These are phyloP conservation scores for Fusarium nygamai DNA, from an alignment of 2,329 filamentous ascomycete genomes.

Conservation along the genomic window DNA sequence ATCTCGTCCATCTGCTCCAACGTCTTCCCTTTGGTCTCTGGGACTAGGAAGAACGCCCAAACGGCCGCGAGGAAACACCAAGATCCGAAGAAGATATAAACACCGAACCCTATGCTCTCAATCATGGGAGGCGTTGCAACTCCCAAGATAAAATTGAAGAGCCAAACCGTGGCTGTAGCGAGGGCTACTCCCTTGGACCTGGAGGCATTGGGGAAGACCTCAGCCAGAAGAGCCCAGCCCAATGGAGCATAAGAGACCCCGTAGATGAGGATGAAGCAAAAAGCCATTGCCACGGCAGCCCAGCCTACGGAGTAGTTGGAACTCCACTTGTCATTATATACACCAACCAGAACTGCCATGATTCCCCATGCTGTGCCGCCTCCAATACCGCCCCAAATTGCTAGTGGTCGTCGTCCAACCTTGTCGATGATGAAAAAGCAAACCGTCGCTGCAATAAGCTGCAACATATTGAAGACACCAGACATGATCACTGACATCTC, in stretches of 20 bases:
- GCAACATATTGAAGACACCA: constrained; percentile 48
- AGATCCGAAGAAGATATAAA: constrained; percentile 64
- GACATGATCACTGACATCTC: constrained; percentile 46
- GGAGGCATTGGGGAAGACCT: constrained; percentile 49
- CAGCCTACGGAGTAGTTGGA: constrained; percentile 11
- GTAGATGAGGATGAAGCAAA: constrained; percentile 10
- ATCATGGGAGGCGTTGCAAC: constrained; percentile 65
- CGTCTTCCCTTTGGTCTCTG: constrained; percentile 30
- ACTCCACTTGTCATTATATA: constrained; percentile 28
- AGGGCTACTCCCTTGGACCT: constrained; percentile 51
- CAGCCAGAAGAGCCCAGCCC: constrained; percentile 49
- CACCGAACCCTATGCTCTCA: constrained; percentile 57
- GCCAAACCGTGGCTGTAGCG: constrained; percentile 48
- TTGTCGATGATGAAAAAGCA: constrained; percentile 46
- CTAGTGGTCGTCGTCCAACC: constrained; percentile 42
- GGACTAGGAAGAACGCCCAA: constrained; percentile 45
- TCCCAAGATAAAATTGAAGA: constrained; percentile 53
- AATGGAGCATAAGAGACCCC: constrained; percentile 46
- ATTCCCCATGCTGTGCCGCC: constrained; percentile 9
- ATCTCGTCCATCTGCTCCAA: constrained; percentile 35
- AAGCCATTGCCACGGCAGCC: constrained; percentile 28
- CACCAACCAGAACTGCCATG: constrained; percentile 29
- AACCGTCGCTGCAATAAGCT: constrained; percentile 44
- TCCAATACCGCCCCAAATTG: constrained; percentile 29
- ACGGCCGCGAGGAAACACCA: constrained; percentile 59